Percentiles rank a stretch among this genome's conserved stretches.
These are phyloP conservation scores for Asterochloris erici DNA, from an alignment of 139 green algal genomes.

Conservation along the genomic window DNA sequence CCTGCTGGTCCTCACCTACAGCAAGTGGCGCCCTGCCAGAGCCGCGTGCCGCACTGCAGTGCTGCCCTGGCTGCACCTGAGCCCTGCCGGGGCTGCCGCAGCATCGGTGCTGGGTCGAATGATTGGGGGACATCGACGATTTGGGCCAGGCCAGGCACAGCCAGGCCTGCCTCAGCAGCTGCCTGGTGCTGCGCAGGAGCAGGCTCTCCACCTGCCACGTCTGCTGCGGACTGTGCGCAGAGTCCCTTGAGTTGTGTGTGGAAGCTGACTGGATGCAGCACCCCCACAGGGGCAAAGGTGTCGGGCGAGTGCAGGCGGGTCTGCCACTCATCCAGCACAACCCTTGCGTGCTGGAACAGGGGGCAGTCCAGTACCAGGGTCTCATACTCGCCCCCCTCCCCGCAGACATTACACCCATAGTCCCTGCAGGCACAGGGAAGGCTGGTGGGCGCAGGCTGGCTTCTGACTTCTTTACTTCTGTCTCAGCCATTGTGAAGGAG, in stretches of 20 bases:
- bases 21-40: no score
- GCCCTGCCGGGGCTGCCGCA: no score
- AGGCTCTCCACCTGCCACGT: background rate
- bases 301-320: conserved; percentile 27
- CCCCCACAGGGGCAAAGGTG: conserved; percentile 41
- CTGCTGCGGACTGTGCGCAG: background rate
- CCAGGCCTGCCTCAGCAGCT: background rate
- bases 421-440: conserved; percentile 19
- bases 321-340: conserved; percentile 69
- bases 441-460: background rate
- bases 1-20: no score
- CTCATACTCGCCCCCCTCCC: conserved; percentile 98
- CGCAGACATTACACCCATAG: conserved; percentile 90
- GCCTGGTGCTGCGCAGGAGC: background rate
- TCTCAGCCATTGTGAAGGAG: no score
- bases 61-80: no score
- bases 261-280: conserved; percentile 66
- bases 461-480: no score
- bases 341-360: conserved; percentile 65
- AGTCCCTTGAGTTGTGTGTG: conserved; percentile 63
- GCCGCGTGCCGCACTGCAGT: no score
- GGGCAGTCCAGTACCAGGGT: conserved; percentile 90
- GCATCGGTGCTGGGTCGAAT: no score
- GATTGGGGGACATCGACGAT: no score
- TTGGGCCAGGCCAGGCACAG: no score